A percentile compares a stretch with the other conserved stretches of the same genome.
phyloP scores from a whole-genome alignment of 2,329 filamentous ascomycete species.

The Lachnellula subtilissima region DNA sequence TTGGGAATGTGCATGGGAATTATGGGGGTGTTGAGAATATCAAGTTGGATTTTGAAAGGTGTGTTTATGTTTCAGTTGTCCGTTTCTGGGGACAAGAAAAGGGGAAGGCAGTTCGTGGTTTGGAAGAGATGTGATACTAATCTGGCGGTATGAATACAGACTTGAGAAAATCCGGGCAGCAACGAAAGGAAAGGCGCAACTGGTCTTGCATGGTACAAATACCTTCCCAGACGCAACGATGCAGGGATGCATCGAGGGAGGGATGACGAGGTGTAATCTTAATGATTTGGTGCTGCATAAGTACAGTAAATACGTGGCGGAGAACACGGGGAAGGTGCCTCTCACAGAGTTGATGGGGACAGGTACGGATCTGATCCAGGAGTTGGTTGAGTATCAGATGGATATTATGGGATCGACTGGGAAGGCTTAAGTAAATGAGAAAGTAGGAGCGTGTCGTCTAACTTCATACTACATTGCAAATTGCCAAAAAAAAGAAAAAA shows the following conservation, averaged over 20 bases:
- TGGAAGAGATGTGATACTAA: background rate
- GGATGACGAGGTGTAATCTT: slow-evolving; percentile 54
- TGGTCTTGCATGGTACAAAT: slow-evolving; percentile 55
- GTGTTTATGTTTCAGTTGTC: slow-evolving; percentile 24
- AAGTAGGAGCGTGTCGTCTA: too few species aligned
- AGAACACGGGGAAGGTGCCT: slow-evolving; percentile 33
- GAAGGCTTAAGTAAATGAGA: slow-evolving; percentile 10
- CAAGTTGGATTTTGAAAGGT: slow-evolving; percentile 39
- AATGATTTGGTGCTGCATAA: slow-evolving; percentile 52
- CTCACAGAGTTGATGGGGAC: slow-evolving; percentile 38
- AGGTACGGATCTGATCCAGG: slow-evolving; percentile 37
- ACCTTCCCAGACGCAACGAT: slow-evolving; percentile 47
- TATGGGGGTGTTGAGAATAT: slow-evolving; percentile 43
- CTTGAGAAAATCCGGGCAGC: slow-evolving; percentile 37
- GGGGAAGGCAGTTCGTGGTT: too few species aligned
- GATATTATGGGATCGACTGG: slow-evolving; percentile 26
- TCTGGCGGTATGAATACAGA: slow-evolving; percentile 29
- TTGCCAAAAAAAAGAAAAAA: too few species aligned
- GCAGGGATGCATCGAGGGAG: slow-evolving; percentile 45
- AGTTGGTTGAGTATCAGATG: slow-evolving; percentile 27
- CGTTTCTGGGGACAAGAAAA: background rate
- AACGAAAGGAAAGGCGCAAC: slow-evolving; percentile 37
- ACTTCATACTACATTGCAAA: too few species aligned
- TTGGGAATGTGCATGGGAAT: slow-evolving; percentile 64
- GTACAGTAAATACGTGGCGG: slow-evolving; percentile 40